Evolutionary conservation across 345 rosid genomes (phyloP).

Genomic region (Gossypium herbaceum): DNA sequence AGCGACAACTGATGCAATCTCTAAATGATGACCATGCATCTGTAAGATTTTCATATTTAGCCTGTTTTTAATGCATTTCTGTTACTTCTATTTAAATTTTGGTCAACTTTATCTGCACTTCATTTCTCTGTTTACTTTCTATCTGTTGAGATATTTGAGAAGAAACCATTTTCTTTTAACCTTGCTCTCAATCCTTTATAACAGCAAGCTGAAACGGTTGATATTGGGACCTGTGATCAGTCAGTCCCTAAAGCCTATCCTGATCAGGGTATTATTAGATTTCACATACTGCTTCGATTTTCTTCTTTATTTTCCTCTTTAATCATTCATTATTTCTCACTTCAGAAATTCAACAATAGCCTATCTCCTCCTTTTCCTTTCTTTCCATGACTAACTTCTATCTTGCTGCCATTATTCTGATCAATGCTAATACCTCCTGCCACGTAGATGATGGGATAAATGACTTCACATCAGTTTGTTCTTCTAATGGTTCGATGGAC

Average conservation of each 20-base stretch:
- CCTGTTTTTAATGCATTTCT: slow-evolving; percentile 4
- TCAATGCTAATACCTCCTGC: slow-evolving; percentile 11
- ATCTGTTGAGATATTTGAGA: neutral
- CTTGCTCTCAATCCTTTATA: slow-evolving; percentile 11
- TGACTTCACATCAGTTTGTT: slow-evolving; percentile 33
- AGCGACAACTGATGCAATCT: slow-evolving; percentile 91
- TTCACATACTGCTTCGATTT: neutral
- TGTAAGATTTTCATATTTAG: slow-evolving; percentile 42
- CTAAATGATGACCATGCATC: slow-evolving; percentile 65
- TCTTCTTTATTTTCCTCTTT: neutral
- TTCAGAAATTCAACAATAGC: neutral
- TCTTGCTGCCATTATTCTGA: neutral
- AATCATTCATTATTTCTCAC: neutral
- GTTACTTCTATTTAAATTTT: neutral
- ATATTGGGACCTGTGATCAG: slow-evolving; percentile 63
- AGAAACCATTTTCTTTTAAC: slow-evolving; percentile 10
- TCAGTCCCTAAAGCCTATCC: slow-evolving; percentile 26
- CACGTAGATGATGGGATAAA: slow-evolving; percentile 48
- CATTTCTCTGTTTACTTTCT: neutral
- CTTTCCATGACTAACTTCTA: neutral
- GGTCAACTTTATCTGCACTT: neutral
- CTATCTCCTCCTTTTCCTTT: neutral
- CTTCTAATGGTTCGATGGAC: slow-evolving; percentile 39
- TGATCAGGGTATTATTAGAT: neutral
- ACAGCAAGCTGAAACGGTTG: slow-evolving; percentile 59